These are phyloP conservation scores for Candida xiaguanensis DNA, from an alignment of 805 yeast species.

Conservation along the genomic window DNA sequence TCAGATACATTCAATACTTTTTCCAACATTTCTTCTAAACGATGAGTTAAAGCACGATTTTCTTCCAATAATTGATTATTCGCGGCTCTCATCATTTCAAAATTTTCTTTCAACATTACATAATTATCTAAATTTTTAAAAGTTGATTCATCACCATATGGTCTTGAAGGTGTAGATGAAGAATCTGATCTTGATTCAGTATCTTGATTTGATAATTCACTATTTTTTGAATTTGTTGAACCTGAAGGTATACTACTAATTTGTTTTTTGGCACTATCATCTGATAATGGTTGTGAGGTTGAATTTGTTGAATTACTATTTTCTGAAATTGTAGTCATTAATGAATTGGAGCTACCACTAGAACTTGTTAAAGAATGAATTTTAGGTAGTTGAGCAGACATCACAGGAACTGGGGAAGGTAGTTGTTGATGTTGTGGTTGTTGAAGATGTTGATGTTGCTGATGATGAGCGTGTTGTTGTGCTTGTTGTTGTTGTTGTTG, in stretches of 20 bases:
- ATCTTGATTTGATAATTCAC: constrained; percentile 2
- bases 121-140: constrained; percentile 2
- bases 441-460: neutral
- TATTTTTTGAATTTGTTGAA: neutral
- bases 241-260: neutral
- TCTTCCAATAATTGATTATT: constrained; percentile 7
- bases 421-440: neutral
- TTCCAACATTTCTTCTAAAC: constrained; percentile 7
- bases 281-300: neutral
- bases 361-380: neutral
- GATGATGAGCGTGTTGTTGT: neutral
- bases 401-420: neutral
- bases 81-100: constrained; percentile 8
- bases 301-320: neutral
- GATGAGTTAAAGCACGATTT: constrained; percentile 4
- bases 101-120: constrained; percentile 5
- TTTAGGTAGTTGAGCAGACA: neutral
- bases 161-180: neutral
- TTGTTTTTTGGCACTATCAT: neutral
- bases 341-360: constrained; percentile 1
- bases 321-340: constrained; percentile 2
- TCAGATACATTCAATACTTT: constrained; percentile 5
- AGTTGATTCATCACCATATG: neutral
- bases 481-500: neutral
- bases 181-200: constrained; percentile 4